Percentiles rank a stretch among this genome's conserved stretches.
These are phyloP conservation scores for Arthromyces matolae DNA, from an alignment of 768 basidiomycete genomes.

Conservation along the genomic window DNA sequence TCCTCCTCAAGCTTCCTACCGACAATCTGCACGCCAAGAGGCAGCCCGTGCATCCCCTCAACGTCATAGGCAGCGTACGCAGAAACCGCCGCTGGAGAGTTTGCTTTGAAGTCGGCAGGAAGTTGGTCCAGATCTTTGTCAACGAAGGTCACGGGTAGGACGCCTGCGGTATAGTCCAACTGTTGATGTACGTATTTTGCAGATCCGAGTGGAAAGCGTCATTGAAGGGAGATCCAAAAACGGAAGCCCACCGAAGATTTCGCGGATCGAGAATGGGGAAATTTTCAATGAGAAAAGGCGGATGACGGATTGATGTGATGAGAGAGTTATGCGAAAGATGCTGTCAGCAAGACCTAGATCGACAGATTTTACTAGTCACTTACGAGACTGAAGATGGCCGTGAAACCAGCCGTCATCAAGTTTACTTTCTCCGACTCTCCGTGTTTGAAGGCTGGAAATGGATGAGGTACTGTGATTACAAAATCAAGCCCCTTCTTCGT, in stretches of 20 bases:
- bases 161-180: slow-evolving; percentile 57
- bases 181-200: slow-evolving; percentile 18
- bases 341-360: slow-evolving; percentile 10
- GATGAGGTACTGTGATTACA: slow-evolving; percentile 56
- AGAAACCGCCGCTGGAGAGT: slow-evolving; percentile 2
- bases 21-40: slow-evolving; percentile 63
- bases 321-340: background rate
- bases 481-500: slow-evolving; percentile 54
- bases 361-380: slow-evolving; percentile 8
- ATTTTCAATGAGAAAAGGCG: background rate
- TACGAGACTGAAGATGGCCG: slow-evolving; percentile 67
- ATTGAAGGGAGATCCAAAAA: too few relatives aligned
- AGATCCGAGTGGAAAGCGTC: background rate
- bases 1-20: slow-evolving; percentile 68
- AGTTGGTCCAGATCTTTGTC: slow-evolving; percentile 33
- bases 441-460: slow-evolving; percentile 57
- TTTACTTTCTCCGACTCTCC: slow-evolving; percentile 49
- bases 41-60: slow-evolving; percentile 62
- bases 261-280: background rate
- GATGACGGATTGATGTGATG: background rate
- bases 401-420: slow-evolving; percentile 58
- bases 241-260: background rate
- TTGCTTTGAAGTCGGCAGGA: slow-evolving; percentile 30
- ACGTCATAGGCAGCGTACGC: slow-evolving; percentile 54
- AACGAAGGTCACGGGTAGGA: slow-evolving; percentile 57